A percentile compares a stretch with the other conserved stretches of the same genome.
Evolutionary conservation across 2,329 filamentous ascomycete genomes (phyloP).

Genomic region (Verticillium klebahnii): DNA sequence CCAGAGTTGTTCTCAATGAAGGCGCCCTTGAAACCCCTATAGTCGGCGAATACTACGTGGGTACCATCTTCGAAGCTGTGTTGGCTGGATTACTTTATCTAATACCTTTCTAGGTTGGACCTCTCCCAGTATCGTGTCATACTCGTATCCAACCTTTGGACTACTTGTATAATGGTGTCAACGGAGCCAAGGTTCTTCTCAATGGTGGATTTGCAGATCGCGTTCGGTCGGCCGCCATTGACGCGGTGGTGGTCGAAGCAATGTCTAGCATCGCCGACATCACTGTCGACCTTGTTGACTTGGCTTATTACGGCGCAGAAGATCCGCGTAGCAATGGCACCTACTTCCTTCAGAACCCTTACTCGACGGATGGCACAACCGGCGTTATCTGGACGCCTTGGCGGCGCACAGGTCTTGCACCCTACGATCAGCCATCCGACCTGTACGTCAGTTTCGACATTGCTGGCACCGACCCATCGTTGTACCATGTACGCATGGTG

Average conservation of each 20-base stretch:
- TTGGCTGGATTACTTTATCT: not conserved
- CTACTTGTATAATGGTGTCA: slow-evolving; percentile 14
- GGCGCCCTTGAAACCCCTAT: slow-evolving; percentile 8
- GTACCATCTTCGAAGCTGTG: not conserved
- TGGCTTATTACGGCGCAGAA: slow-evolving; percentile 24
- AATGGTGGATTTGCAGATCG: slow-evolving; percentile 12
- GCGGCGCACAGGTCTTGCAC: slow-evolving; percentile 10
- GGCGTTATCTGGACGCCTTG: slow-evolving; percentile 13
- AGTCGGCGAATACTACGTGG: slow-evolving; percentile 13
- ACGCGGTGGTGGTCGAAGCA: slow-evolving; percentile 8
- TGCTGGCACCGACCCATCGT: slow-evolving; percentile 9
- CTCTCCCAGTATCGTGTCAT: slow-evolving; percentile 9
- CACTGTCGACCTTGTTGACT: slow-evolving; percentile 31
- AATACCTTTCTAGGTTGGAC: slow-evolving; percentile 8
- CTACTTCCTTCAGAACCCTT: slow-evolving; percentile 13
- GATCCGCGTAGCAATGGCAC: slow-evolving; percentile 23
- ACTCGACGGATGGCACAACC: slow-evolving; percentile 11
- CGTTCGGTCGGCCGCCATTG: slow-evolving; percentile 6
- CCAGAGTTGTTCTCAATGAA: slow-evolving; percentile 12
- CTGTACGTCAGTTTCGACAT: slow-evolving; percentile 14
- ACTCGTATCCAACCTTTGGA: slow-evolving; percentile 9
- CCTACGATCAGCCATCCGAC: slow-evolving; percentile 12
- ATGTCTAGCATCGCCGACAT: slow-evolving; percentile 28
- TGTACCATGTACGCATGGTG: slow-evolving; percentile 13
- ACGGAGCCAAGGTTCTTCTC: slow-evolving; percentile 10